Conservation (phyloP, 163 green algal genomes). For the Chlamydomonas reinhardtii region DNA sequence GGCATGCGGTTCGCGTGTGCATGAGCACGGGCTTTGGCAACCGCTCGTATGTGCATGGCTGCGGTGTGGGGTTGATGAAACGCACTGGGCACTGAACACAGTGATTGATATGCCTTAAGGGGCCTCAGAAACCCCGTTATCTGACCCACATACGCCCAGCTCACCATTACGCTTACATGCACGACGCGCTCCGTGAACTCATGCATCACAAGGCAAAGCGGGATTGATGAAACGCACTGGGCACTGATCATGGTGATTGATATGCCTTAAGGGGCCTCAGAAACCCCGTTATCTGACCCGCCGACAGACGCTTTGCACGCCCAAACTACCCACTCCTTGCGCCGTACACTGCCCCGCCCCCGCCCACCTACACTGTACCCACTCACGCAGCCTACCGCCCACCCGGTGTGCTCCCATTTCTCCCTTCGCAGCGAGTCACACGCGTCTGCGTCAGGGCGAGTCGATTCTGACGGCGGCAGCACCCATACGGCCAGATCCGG, state of each 20-base stretch:
- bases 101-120: slow-evolving; percentile 59
- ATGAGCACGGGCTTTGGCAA: no score
- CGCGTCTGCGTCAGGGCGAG: no score
- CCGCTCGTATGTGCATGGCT: neutral
- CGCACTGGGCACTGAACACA: slow-evolving; percentile 85
- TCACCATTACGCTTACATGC: neutral
- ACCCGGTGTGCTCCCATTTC: no score
- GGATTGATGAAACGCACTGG: slow-evolving; percentile 85
- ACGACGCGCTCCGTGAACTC: neutral
- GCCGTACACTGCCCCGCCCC: no score
- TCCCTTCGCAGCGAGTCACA: no score
- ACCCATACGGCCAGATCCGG: no score
- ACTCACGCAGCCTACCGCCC: no score
- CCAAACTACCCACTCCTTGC: no score
- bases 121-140: slow-evolving; percentile 78
- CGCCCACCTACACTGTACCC: no score
- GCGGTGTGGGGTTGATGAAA: slow-evolving; percentile 7
- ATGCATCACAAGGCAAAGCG: neutral
- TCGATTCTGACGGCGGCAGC: no score
- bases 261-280: slow-evolving; percentile 70
- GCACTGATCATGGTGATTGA: slow-evolving; percentile 75
- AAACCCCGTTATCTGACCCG: slow-evolving; percentile 72
- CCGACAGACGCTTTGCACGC: neutral
- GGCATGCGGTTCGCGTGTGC: no score
- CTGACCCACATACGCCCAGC: slow-evolving; percentile 19